A percentile compares a stretch with the other conserved stretches of the same genome.
These are phyloP conservation scores for Pythium folliculosum DNA, from an alignment of 352 stramenopile genomes.

Conservation along the genomic window DNA sequence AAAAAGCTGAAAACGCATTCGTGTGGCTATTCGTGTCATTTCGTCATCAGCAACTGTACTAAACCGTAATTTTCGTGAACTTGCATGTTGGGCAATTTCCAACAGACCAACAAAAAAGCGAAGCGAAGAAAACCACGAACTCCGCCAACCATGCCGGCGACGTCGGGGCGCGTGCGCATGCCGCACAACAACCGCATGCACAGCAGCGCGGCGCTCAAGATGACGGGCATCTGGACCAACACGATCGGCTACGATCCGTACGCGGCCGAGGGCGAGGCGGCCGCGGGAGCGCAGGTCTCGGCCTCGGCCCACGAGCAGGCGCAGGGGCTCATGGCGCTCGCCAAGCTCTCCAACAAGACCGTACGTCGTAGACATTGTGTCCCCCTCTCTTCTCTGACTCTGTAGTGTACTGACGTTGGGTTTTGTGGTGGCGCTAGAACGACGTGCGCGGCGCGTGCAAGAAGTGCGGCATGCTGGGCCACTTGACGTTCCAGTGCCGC, in stretches of 20 bases:
- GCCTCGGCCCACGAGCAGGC: slow-evolving; percentile 88
- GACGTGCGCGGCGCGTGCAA: slow-evolving; percentile 83
- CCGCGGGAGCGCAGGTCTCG: slow-evolving; percentile 51
- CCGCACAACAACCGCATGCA: slow-evolving; percentile 98
- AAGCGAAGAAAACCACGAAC: neutral
- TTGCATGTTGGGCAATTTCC: neutral
- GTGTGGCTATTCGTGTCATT: too few relatives aligned
- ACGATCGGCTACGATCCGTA: slow-evolving; percentile 97
- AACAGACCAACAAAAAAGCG: neutral
- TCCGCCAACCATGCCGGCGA: too few relatives aligned
- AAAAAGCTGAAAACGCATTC: too few relatives aligned
- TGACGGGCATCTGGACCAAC: slow-evolving; percentile 96
- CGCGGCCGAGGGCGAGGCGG: slow-evolving; percentile 59
- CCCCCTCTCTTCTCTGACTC: too few relatives aligned
- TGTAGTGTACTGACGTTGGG: neutral
- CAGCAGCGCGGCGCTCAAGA: slow-evolving; percentile 92
- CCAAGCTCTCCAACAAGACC: slow-evolving; percentile 93
- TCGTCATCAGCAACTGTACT: too few relatives aligned
- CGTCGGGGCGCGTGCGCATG: slow-evolving; percentile 91
- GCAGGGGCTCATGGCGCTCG: slow-evolving; percentile 93
- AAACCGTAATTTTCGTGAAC: neutral
- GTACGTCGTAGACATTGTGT: slow-evolving; percentile 39
- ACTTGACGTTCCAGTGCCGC: slow-evolving; percentile 90
- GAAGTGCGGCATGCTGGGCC: slow-evolving; percentile 91
- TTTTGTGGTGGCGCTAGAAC: slow-evolving; percentile 35